Evolutionary conservation across 1,284 basidiomycete genomes (phyloP).

Genomic region (Bondarzewia mesenterica): DNA sequence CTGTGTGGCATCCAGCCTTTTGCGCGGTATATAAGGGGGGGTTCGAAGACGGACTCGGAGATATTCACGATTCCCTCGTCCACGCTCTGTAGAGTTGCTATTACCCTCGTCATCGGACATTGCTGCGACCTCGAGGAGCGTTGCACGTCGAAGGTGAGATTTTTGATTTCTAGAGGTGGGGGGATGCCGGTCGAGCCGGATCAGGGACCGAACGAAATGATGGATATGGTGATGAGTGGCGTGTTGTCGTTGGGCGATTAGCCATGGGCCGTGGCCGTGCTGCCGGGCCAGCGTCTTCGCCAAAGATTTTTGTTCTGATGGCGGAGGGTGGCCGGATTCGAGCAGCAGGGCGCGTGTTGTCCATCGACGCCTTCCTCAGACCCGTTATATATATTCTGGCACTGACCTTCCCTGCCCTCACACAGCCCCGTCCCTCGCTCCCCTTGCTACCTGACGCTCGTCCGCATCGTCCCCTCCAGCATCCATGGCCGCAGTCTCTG

Average conservation of each 20-base stretch:
- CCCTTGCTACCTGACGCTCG: not conserved
- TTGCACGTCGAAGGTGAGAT: too few species aligned
- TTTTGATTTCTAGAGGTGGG: too few species aligned
- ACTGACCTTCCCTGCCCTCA: not conserved
- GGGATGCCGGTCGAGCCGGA: not conserved
- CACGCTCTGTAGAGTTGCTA: too few species aligned
- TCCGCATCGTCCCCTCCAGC: constrained; percentile 4
- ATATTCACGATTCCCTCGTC: too few species aligned
- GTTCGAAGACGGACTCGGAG: too few species aligned
- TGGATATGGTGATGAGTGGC: not conserved
- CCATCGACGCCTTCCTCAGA: not conserved
- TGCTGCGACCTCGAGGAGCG: too few species aligned
- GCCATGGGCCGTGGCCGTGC: not conserved
- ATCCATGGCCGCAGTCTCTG: constrained; percentile 24
- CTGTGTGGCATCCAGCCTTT: too few species aligned
- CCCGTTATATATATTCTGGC: not conserved
- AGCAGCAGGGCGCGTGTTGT: not conserved
- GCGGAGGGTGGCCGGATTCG: not conserved
- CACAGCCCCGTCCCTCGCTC: not conserved
- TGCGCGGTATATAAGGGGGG: too few species aligned
- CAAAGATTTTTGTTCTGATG: not conserved
- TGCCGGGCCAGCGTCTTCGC: not conserved
- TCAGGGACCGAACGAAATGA: too few species aligned
- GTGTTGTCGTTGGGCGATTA: not conserved
- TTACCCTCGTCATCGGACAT: too few species aligned